Evolutionary conservation across 805 yeast species (phyloP), one percentile per base, ranked within the genome.

Genomic region (Candida oleophila): DNA sequence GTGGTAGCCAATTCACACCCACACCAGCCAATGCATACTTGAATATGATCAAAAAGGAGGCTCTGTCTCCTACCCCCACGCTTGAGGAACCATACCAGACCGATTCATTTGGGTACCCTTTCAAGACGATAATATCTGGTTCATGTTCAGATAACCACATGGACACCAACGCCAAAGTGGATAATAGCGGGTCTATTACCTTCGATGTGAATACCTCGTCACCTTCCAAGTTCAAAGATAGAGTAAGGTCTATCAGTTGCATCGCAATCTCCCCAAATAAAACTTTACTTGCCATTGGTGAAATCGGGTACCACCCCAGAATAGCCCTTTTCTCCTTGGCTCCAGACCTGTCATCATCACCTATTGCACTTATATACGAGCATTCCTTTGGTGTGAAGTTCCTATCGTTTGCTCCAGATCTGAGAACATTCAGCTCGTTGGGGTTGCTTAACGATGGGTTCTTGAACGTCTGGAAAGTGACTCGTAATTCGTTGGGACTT

Each of bases 361-460:
- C 89, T 1, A 60, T 82, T 4, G 77, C 78, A 7, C 66, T 76
- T 14, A 73, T 83, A 1, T 63, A 71, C 45, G 89, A 83, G 50
- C 94, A 86, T 61, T 70, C 76, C 11, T 86, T 81, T 61, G 92
- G 91, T 0, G 71, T 86, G 15, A 69, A 76, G 33, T 65, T 70
- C 5, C 54, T 86, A 15, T 62, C 68, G 18, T 86, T 86, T 57
- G 78, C 87, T 0, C 80, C 82, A 0, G 80, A 82, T 49, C 82
- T 85, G 43, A 68, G 62, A 36, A 69, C 59, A 46, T 62, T 86
- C 30, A 77, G 85, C 30, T 81, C 89, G 8, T 61, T 85, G 41
- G 92, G 92, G 0, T 65, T 78, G n/a, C 67, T 81, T 2, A 83
- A 81, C 53, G 94, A 86, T 59, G 89, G 91, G 1, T 83, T 73